Conservation (phyloP, 2,329 filamentous ascomycete species). For the Scolecobasidium constrictum region DNA sequence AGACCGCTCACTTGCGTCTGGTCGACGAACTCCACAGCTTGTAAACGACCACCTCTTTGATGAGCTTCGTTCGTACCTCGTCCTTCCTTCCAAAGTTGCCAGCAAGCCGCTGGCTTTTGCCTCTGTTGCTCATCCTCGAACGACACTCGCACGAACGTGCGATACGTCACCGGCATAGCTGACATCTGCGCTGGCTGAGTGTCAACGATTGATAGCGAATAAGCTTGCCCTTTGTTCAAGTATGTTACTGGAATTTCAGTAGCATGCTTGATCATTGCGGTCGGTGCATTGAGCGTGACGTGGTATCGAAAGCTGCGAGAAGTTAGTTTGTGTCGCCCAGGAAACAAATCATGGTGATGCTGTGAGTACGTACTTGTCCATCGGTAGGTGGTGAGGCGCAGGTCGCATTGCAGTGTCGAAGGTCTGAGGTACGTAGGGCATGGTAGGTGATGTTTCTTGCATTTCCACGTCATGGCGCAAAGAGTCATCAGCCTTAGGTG, state of each 20-base stretch:
- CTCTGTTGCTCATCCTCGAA: slow-evolving; percentile 95
- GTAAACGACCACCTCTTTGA: slow-evolving; percentile 79
- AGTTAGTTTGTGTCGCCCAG: slow-evolving; percentile 7
- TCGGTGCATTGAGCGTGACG: slow-evolving; percentile 82
- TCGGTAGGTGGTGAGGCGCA: slow-evolving; percentile 26
- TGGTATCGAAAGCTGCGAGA: slow-evolving; percentile 67
- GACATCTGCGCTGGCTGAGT: slow-evolving; percentile 52
- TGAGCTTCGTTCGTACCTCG: slow-evolving; percentile 93
- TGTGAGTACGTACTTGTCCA: slow-evolving; percentile 33
- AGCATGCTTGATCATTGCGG: slow-evolving; percentile 83
- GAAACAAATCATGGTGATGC: slow-evolving; percentile 8
- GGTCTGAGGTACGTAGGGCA: slow-evolving; percentile 38
- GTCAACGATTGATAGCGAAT: slow-evolving; percentile 76
- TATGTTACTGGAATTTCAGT: slow-evolving; percentile 97
- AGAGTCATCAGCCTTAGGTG: slow-evolving; percentile 51
- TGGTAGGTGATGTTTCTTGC: slow-evolving; percentile 49
- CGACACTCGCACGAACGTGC: slow-evolving; percentile 87
- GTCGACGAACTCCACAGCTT: slow-evolving; percentile 90
- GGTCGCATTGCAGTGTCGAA: slow-evolving; percentile 43
- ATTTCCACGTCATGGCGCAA: slow-evolving; percentile 45
- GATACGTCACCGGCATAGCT: slow-evolving; percentile 57
- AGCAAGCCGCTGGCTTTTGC: slow-evolving; percentile 69
- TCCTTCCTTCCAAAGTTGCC: slow-evolving; percentile 93
- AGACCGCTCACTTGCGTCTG: slow-evolving; percentile 44
- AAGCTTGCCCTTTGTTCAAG: slow-evolving; percentile 93